Evolutionary conservation across 805 yeast genomes (phyloP).

Genomic region (Candida peoriensis): DNA sequence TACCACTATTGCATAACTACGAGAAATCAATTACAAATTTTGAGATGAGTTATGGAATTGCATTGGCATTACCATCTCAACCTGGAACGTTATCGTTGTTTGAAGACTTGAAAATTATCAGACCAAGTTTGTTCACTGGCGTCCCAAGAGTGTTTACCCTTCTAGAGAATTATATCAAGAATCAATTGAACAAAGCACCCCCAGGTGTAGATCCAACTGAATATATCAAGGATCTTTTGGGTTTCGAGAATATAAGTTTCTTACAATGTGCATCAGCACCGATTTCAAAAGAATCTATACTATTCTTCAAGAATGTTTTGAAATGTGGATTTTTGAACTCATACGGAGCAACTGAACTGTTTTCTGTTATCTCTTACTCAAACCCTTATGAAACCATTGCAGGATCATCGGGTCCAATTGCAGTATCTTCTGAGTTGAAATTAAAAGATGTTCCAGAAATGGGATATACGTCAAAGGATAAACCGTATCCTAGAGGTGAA

Average conservation of each 20-base stretch:
- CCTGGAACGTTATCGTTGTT: constrained; percentile 35
- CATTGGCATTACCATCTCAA: constrained; percentile 43
- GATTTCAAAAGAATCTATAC: constrained; percentile 46
- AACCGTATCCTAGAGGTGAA: constrained; percentile 46
- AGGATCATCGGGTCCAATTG: constrained; percentile 49
- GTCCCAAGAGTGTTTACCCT: constrained; percentile 55
- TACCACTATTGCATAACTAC: constrained; percentile 56
- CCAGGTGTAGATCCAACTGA: constrained; percentile 3
- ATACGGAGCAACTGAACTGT: constrained; percentile 57
- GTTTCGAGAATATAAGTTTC: constrained; percentile 31
- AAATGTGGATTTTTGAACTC: constrained; percentile 44
- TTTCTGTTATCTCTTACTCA: constrained; percentile 39
- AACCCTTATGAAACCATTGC: constrained; percentile 34
- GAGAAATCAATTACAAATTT: constrained; percentile 42
- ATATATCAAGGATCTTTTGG: constrained; percentile 28
- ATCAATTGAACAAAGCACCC: constrained; percentile 22
- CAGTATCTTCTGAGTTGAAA: constrained; percentile 41
- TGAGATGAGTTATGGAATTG: constrained; percentile 36
- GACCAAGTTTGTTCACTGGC: constrained; percentile 42
- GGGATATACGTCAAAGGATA: constrained; percentile 38
- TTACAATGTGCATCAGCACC: constrained; percentile 55
- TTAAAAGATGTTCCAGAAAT: constrained; percentile 53
- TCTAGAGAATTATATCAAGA: constrained; percentile 32
- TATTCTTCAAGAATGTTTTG: constrained; percentile 48
- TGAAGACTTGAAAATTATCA: constrained; percentile 44